Percentiles rank a stretch among this genome's conserved stretches.
Evolutionary conservation across 1,284 basidiomycete species (phyloP).

Genomic region (Chondrostereum purpureum): DNA sequence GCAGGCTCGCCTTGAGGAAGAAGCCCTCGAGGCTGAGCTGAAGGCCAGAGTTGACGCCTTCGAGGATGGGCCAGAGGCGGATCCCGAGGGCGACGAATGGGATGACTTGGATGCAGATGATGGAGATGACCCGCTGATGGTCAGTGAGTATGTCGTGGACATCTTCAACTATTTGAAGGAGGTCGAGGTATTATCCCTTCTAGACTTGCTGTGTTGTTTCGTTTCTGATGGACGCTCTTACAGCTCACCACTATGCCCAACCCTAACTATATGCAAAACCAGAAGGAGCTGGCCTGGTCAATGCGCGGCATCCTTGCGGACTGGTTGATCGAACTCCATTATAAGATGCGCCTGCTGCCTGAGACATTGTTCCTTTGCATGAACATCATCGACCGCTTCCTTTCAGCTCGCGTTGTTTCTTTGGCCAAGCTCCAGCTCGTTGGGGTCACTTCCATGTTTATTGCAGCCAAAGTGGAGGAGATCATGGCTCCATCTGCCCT

Average conservation of each 20-base stretch:
- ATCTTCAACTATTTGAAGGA: constrained; percentile 91
- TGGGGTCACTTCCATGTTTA: constrained; percentile 89
- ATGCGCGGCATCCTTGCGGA: constrained; percentile 95
- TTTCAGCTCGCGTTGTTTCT: constrained; percentile 85
- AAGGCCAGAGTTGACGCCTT: constrained; percentile 32
- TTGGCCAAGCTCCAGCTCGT: constrained; percentile 93
- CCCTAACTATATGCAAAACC: constrained; percentile 85
- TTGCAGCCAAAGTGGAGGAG: constrained; percentile 95
- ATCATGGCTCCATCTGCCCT: constrained; percentile 85
- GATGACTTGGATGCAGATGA: constrained; percentile 93
- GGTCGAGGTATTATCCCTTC: constrained; percentile 43
- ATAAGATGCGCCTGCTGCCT: constrained; percentile 88
- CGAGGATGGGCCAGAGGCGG: constrained; percentile 46
- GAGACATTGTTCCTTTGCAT: constrained; percentile 94
- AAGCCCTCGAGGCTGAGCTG: constrained; percentile 26
- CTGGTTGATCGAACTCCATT: constrained; percentile 96
- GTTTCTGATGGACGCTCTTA: constrained; percentile 8
- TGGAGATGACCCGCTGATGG: constrained; percentile 93
- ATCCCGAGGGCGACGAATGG: constrained; percentile 62
- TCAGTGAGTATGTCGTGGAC: constrained; percentile 92
- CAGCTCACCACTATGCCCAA: constrained; percentile 81
- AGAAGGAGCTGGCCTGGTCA: constrained; percentile 87
- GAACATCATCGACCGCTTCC: constrained; percentile 97
- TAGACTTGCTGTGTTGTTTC: constrained; percentile 4
- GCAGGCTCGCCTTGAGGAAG: constrained; percentile 27